Percentiles rank a stretch among this genome's conserved stretches.
These are phyloP conservation scores for Hysterangium stoloniferum DNA, from an alignment of 768 basidiomycete species.

Conservation along the genomic window DNA sequence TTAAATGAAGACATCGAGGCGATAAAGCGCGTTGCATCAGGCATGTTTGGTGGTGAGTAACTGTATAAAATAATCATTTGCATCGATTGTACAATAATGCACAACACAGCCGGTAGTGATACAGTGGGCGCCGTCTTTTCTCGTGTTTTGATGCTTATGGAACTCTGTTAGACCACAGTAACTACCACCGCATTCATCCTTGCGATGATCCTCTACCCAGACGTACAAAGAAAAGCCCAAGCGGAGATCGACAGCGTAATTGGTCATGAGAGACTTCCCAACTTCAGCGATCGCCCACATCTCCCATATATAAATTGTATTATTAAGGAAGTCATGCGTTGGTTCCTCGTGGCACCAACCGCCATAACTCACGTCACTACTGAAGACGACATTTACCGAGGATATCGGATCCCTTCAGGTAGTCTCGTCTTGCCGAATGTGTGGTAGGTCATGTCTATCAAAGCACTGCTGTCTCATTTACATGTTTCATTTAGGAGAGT, in stretches of 20 bases:
- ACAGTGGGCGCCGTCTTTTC: not conserved
- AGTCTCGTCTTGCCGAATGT: slow-evolving; percentile 2
- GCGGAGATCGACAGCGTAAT: slow-evolving; percentile 2
- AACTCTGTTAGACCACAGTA: not conserved
- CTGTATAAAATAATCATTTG: not conserved
- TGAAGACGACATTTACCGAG: slow-evolving; percentile 2
- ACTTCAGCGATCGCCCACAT: not conserved
- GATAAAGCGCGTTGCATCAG: not conserved
- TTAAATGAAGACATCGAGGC: not conserved
- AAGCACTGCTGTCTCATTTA: not conserved
- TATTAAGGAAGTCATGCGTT: slow-evolving; percentile 2
- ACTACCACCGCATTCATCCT: not conserved
- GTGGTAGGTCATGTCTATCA: not conserved
- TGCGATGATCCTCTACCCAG: not conserved
- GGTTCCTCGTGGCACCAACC: slow-evolving; percentile 1
- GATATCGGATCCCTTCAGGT: not conserved
- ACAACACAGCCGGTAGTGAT: not conserved
- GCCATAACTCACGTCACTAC: not conserved
- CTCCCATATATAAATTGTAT: not conserved
- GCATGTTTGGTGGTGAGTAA: slow-evolving; percentile 3
- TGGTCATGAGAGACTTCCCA: not conserved
- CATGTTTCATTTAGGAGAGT: slow-evolving; percentile 1
- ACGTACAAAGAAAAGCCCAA: not conserved
- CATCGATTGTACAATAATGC: not conserved
- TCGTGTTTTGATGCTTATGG: not conserved